Percentiles rank a stretch among this genome's conserved stretches.
These are phyloP conservation scores for Casuarina equisetifolia DNA, from an alignment of 306 rosid genomes.

Conservation along the genomic window DNA sequence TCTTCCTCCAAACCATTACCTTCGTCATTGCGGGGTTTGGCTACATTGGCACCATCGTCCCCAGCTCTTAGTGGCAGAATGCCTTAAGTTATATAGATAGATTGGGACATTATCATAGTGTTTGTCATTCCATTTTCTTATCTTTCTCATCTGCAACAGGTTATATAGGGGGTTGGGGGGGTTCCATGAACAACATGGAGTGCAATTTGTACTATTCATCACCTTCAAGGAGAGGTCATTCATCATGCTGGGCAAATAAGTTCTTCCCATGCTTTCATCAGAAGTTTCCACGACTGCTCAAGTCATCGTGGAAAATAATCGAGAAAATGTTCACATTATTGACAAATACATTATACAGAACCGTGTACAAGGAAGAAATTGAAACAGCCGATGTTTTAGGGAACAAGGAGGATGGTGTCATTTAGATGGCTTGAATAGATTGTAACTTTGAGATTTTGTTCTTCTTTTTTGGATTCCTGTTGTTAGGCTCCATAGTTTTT, in stretches of 20 bases:
- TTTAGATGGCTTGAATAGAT: slow-evolving; percentile 44
- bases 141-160: slow-evolving; percentile 40
- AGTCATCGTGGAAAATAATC: slow-evolving; percentile 32
- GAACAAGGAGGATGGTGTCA: slow-evolving; percentile 42
- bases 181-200: slow-evolving; percentile 35
- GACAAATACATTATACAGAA: slow-evolving; percentile 31
- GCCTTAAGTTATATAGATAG: slow-evolving; percentile 11
- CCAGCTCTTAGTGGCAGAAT: slow-evolving; percentile 40
- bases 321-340: slow-evolving; percentile 12
- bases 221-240: slow-evolving; percentile 31
- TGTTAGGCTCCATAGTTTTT: slow-evolving; percentile 44
- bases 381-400: slow-evolving; percentile 45
- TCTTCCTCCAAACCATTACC: slow-evolving; percentile 83
- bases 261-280: slow-evolving; percentile 35
- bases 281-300: slow-evolving; percentile 22
- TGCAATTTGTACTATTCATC: slow-evolving; percentile 41
- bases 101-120: slow-evolving; percentile 27
- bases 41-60: slow-evolving; percentile 91
- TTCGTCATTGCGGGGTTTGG: slow-evolving; percentile 91
- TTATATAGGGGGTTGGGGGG: slow-evolving; percentile 27
- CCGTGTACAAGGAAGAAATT: slow-evolving; percentile 43
- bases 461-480: slow-evolving; percentile 36
- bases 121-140: slow-evolving; percentile 33
- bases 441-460: slow-evolving; percentile 58
- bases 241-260: slow-evolving; percentile 32